phyloP scores from a whole-genome alignment of 129 eudicot genomes.

The Flaveria robusta region DNA sequence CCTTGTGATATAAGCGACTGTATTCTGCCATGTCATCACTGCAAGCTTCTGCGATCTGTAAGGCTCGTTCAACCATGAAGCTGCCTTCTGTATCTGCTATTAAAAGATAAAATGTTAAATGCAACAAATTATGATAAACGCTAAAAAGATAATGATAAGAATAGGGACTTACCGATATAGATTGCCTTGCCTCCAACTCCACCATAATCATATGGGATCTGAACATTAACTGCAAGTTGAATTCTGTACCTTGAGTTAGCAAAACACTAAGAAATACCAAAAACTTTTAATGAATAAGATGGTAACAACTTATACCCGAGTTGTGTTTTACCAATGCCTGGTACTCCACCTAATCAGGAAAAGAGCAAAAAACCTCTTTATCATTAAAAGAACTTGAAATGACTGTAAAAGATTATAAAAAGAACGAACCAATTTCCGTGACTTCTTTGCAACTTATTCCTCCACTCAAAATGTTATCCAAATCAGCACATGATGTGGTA shows the following conservation, averaged over 20 bases:
- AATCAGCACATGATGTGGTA: slow-evolving; percentile 82
- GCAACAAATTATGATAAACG: background rate
- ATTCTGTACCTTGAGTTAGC: slow-evolving; percentile 55
- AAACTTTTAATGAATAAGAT: background rate
- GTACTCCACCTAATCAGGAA: slow-evolving; percentile 76
- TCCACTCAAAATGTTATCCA: slow-evolving; percentile 86
- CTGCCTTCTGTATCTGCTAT: slow-evolving; percentile 94
- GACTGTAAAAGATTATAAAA: background rate
- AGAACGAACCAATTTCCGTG: slow-evolving; percentile 75
- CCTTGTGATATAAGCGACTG: slow-evolving; percentile 46
- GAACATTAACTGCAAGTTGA: slow-evolving; percentile 96
- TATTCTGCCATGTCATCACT: slow-evolving; percentile 64
- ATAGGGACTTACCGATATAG: slow-evolving; percentile 59
- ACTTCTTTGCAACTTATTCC: slow-evolving; percentile 90
- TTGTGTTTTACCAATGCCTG: slow-evolving; percentile 99
- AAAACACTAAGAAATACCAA: background rate
- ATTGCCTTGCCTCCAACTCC: slow-evolving; percentile 92
- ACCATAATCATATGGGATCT: slow-evolving; percentile 78
- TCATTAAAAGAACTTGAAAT: background rate
- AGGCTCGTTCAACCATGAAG: slow-evolving; percentile 95
- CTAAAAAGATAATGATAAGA: background rate
- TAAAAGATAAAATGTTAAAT: slow-evolving; percentile 8
- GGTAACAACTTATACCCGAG: slow-evolving; percentile 57
- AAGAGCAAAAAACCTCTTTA: background rate
- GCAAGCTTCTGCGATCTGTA: slow-evolving; percentile 94